A percentile compares a stretch with the other conserved stretches of the same genome.
Conservation (phyloP, 2,329 filamentous ascomycete genomes). For the Hypomyces rosellus region DNA sequence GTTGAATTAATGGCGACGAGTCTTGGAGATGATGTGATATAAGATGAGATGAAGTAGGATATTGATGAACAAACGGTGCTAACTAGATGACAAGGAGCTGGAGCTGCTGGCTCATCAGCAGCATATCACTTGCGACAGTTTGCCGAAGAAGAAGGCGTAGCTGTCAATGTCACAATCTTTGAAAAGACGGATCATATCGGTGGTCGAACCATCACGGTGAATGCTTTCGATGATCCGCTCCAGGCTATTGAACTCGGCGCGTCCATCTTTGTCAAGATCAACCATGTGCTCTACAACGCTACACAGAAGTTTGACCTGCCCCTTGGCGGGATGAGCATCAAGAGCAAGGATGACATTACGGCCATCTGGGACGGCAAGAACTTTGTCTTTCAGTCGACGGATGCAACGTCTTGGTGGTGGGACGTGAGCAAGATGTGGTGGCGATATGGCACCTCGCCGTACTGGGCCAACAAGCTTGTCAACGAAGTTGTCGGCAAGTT, state of each 20-base stretch:
- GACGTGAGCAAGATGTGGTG: slow-evolving; percentile 72
- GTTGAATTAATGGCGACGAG: slow-evolving; percentile 10
- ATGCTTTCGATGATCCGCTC: slow-evolving; percentile 61
- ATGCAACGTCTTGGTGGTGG: slow-evolving; percentile 65
- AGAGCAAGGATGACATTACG: slow-evolving; percentile 49
- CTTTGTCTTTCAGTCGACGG: slow-evolving; percentile 63
- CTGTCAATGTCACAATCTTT: slow-evolving; percentile 78
- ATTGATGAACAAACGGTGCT: background rate
- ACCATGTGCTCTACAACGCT: slow-evolving; percentile 74
- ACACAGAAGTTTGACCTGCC: slow-evolving; percentile 64
- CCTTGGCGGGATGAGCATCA: slow-evolving; percentile 38
- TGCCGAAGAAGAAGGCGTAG: slow-evolving; percentile 52
- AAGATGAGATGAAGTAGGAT: background rate
- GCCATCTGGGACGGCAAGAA: slow-evolving; percentile 78
- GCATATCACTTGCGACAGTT: slow-evolving; percentile 77
- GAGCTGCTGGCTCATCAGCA: slow-evolving; percentile 78
- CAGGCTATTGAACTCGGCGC: slow-evolving; percentile 80
- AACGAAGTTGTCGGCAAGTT: slow-evolving; percentile 66
- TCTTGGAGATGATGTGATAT: background rate
- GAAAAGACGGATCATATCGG: slow-evolving; percentile 74
- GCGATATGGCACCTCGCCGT: slow-evolving; percentile 77
- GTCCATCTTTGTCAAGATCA: slow-evolving; percentile 83
- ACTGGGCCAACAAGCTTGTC: slow-evolving; percentile 67
- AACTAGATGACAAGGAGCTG: slow-evolving; percentile 58
- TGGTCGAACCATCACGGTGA: slow-evolving; percentile 79